Base-by-base conservation (phyloP, 352 stramenopile genomes). In the Phytophthora ohioensis region DNA sequence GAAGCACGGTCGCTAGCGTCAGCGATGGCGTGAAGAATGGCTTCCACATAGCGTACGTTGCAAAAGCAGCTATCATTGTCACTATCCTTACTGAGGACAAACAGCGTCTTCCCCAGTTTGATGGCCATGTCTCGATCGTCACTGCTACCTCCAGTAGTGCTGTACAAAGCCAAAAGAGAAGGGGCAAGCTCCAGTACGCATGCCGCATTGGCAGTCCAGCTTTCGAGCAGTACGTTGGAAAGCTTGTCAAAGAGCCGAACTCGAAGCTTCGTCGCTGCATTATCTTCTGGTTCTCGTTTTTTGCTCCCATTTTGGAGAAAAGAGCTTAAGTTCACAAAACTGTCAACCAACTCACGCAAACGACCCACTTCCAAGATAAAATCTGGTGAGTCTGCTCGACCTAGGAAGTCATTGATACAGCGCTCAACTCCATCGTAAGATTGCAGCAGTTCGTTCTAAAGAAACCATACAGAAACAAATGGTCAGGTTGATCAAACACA, bases 11-110 rank as follows among this genome's bases (percentile, higher is more conserved):
- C 53, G 9, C 53, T 81, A 0, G 64, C 69, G 10, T 64, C 66
- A 7, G 76, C 64, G 34, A 93, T 78, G 13, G 80, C 56, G 8
- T 71, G 55, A 2, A 95, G 70, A 8, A 82, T 73, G 5, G 78
- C 82, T 47, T 95, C 87, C 7, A 92, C 80, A 45, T 90, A 89
- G 10, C 70, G 74, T 1, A 93, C 79, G 39, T 83, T 77, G 75
- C 80, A 92, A 56, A 95, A 95, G 5, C 36, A 66, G 13, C 48
- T 54, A 64, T 95, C 87, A 56, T 95, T 92, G 1, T 35, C 46
- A 15, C 75, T 83, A 8, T 93, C 82, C 49, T 95, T 95, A 60
- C 84, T 93, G 35, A 92, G 65, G 34, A 92, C 73, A 55, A 95
- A 95, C 4, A 93, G 72, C 12, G 71, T 68, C 54, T 95, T 95